phyloP scores from a whole-genome alignment of 2,329 filamentous ascomycete species.

The Cryphonectria nitschkei region DNA sequence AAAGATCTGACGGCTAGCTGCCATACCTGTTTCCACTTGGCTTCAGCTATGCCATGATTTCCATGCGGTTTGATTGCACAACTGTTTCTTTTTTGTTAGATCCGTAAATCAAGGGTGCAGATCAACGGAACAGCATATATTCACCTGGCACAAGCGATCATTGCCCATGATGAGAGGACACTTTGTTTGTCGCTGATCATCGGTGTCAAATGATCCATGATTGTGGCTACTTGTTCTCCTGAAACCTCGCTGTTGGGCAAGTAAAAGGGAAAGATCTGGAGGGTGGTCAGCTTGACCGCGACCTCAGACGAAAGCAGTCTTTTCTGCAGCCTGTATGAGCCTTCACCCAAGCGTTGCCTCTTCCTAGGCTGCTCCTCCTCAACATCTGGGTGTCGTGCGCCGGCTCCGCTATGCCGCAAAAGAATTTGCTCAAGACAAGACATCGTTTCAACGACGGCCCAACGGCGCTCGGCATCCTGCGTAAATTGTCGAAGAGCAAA shows the following conservation, averaged over 20 bases:
- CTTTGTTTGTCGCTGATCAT: conserved; percentile 72
- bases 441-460: conserved; percentile 62
- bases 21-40: conserved; percentile 75
- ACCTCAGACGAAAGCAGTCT: conserved; percentile 51
- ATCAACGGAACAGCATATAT: conserved; percentile 33
- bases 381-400: conserved; percentile 32
- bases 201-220: conserved; percentile 61
- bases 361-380: conserved; percentile 57
- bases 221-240: conserved; percentile 54
- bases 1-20: conserved; percentile 72
- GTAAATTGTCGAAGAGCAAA: conserved; percentile 60
- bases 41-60: conserved; percentile 44
- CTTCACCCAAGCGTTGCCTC: conserved; percentile 48
- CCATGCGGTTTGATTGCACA: conserved; percentile 50
- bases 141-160: conserved; percentile 80
- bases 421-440: conserved; percentile 59
- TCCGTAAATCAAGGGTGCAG: background rate
- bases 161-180: conserved; percentile 75
- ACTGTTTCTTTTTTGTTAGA: conserved; percentile 36
- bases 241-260: conserved; percentile 50
- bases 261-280: conserved; percentile 64
- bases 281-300: conserved; percentile 52
- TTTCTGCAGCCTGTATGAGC: conserved; percentile 51
- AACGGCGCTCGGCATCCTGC: conserved; percentile 59
- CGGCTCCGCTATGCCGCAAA: conserved; percentile 36